phyloP scores from a whole-genome alignment of 108 stramenopile species.

The Skeletonema menzelii region DNA sequence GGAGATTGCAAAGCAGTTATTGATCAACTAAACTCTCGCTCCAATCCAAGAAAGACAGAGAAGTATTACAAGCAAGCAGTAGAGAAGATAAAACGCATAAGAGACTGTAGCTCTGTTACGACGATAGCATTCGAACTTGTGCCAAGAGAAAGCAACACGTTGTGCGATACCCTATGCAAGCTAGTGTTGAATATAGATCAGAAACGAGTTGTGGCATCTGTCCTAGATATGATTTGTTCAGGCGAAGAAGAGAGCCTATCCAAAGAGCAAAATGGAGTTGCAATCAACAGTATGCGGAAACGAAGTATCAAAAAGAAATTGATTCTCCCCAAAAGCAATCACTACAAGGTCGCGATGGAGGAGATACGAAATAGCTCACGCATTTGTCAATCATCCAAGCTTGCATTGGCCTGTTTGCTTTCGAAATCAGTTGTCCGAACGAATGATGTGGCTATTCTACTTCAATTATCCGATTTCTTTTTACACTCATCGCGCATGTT shows the following conservation, averaged over 20 bases:
- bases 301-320: neutral
- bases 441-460: slow-evolving; percentile 17
- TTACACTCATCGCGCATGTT: slow-evolving; percentile 16
- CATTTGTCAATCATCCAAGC: slow-evolving; percentile 33
- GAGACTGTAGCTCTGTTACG: slow-evolving; percentile 11
- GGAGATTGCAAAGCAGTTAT: slow-evolving; percentile 84
- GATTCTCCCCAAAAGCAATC: slow-evolving; percentile 10
- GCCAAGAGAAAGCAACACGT: slow-evolving; percentile 53
- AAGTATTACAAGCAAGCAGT: slow-evolving; percentile 29
- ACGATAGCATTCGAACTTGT: slow-evolving; percentile 46
- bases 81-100: slow-evolving; percentile 17
- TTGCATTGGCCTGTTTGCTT: slow-evolving; percentile 37
- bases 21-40: slow-evolving; percentile 56
- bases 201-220: slow-evolving; percentile 12
- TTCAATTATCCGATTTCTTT: slow-evolving; percentile 23
- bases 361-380: neutral
- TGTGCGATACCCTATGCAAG: slow-evolving; percentile 60
- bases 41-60: slow-evolving; percentile 61
- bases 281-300: neutral
- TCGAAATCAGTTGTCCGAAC: slow-evolving; percentile 15
- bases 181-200: slow-evolving; percentile 30
- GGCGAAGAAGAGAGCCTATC: slow-evolving; percentile 9
- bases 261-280: neutral
- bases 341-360: slow-evolving; percentile 1
- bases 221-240: slow-evolving; percentile 17